phyloP scores from a whole-genome alignment of 495 filamentous ascomycete species.

The Talaromyces wortmannii region DNA sequence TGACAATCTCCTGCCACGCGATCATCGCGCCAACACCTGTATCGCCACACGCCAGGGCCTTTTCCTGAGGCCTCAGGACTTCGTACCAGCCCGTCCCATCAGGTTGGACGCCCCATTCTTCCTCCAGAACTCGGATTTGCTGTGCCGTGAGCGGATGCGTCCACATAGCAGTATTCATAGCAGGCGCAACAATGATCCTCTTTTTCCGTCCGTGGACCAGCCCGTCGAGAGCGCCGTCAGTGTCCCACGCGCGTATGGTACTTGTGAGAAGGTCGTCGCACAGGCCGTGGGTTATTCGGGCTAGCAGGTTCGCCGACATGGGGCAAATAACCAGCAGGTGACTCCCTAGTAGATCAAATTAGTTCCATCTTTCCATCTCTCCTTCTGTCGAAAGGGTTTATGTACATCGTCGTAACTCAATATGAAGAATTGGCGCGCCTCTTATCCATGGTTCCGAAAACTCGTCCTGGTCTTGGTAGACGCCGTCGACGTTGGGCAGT shows the following conservation, averaged over 20 bases:
- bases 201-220: conserved; percentile 30
- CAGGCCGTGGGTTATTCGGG: conserved; percentile 56
- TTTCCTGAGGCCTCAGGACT: conserved; percentile 54
- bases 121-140: conserved; percentile 54
- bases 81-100: conserved; percentile 55
- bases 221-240: conserved; percentile 25
- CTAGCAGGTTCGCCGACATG: conserved; percentile 60
- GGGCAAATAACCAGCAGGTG: conserved; percentile 70
- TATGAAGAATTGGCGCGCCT: conserved; percentile 54
- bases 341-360: too few relatives aligned
- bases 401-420: conserved; percentile 65
- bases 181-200: conserved; percentile 57
- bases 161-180: conserved; percentile 74
- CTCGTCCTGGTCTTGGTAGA: conserved; percentile 64
- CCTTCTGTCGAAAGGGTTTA: too few relatives aligned
- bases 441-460: conserved; percentile 64
- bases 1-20: conserved; percentile 56
- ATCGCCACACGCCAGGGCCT: conserved; percentile 65
- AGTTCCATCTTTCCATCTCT: too few relatives aligned
- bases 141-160: conserved; percentile 60
- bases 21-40: conserved; percentile 59
- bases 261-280: conserved; percentile 52
- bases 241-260: conserved; percentile 75
- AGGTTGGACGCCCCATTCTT: conserved; percentile 46
- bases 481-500: conserved; percentile 50